These are phyloP conservation scores for Aplosporella prunicola DNA, from an alignment of 2,329 filamentous ascomycete genomes.

Conservation along the genomic window DNA sequence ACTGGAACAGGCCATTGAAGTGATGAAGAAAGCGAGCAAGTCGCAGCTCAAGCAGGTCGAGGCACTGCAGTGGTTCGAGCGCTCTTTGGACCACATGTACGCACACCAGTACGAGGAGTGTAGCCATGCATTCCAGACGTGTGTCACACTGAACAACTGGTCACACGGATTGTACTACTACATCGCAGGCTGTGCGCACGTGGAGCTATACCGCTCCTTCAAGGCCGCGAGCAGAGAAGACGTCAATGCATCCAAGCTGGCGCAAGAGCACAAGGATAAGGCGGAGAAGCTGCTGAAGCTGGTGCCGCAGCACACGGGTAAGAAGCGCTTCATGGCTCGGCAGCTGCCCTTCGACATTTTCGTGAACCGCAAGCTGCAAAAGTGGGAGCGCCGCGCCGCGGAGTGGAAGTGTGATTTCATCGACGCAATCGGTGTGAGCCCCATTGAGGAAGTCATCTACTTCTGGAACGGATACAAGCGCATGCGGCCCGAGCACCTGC, in stretches of 20 bases:
- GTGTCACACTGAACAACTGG: conserved; percentile 80
- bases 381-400: conserved; percentile 75
- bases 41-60: conserved; percentile 75
- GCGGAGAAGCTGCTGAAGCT: conserved; percentile 63
- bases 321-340: conserved; percentile 81
- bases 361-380: conserved; percentile 70
- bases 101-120: conserved; percentile 67
- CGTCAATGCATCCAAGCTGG: conserved; percentile 1
- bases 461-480: conserved; percentile 86
- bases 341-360: conserved; percentile 87
- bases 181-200: conserved; percentile 66
- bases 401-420: conserved; percentile 54
- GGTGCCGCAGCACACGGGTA: conserved; percentile 65
- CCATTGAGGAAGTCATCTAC: conserved; percentile 83
- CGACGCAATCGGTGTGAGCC: conserved; percentile 73
- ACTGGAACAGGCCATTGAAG: conserved; percentile 56
- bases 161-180: conserved; percentile 84
- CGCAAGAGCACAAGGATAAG: conserved; percentile 29
- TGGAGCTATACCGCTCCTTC: conserved; percentile 68
- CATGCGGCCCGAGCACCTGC: conserved; percentile 59
- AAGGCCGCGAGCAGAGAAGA: conserved; percentile 24
- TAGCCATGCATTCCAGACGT: conserved; percentile 63
- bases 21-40: conserved; percentile 50
- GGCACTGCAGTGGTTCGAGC: conserved; percentile 77
- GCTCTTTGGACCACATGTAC: conserved; percentile 68